Base-by-base conservation (phyloP, 2,329 filamentous ascomycete genomes). In the Balansia obtecta region DNA sequence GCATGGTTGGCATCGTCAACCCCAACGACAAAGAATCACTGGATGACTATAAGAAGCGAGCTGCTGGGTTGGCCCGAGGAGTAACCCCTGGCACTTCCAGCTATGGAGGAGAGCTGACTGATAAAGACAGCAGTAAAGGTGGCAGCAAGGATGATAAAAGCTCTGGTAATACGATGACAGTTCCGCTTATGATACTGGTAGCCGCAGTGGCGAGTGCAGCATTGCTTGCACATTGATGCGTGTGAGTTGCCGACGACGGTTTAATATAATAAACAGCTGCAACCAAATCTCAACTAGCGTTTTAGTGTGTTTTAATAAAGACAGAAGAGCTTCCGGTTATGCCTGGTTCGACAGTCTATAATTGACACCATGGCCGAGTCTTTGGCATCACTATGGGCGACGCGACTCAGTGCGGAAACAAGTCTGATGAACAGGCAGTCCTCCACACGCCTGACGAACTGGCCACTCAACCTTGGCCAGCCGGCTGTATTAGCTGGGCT, bases 1-100 rank as follows among this genome's bases (percentile, higher is more conserved):
- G 67, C 48, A 69, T 69, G 67, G 65, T 67, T n/a, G 67, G 64
- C 50, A 66, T 68, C 48, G 58, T 69, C 53, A 69, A 68, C 54
- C 60, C 62, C 20, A 58, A 54, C 42, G 53, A 48, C 39, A 57
- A 61, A 47, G 53, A 59, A 51, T 67, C 59, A 7, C 58, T 66
- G 2, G 57, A 55, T 18, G 58, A 63, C 43, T 69, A 68, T 55
- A 60, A 57, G 52, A 53, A 59, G 45, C 56, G 60, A 20, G 66
- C 64, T 13, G 51, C 56, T 9, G 45, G 56, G 18, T 53, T 65
- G 34, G 57, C 59, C 40, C 53, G 52, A 4, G 55, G 57, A 15
- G 60, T 66, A 39, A 58, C 52, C n/a, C 65, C 64, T 12, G 57
- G 54, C 33, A 54, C 46, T 27, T 48, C 49, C 4, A 38, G 52